A percentile compares a stretch with the other conserved stretches of the same genome.
phyloP scores from a whole-genome alignment of 2,329 filamentous ascomycete genomes.

The Trichoderma koningiopsis region DNA sequence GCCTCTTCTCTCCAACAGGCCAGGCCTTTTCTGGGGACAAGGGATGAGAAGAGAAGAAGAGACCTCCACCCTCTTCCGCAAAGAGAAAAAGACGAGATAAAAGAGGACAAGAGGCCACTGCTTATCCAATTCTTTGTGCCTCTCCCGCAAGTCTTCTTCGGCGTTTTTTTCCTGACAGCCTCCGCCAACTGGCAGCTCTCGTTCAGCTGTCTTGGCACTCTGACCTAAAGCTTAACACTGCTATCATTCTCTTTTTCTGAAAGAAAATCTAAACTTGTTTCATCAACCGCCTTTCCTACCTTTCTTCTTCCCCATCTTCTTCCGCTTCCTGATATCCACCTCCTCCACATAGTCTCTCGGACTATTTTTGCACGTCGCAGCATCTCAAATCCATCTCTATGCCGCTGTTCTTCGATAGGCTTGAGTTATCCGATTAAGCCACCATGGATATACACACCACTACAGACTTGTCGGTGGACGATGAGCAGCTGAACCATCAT shows the following conservation, averaged over 20 bases:
- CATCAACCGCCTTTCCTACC: not conserved
- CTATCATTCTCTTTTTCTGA: not conserved
- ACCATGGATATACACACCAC: not conserved
- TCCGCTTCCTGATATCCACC: not conserved
- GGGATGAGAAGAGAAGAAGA: not conserved
- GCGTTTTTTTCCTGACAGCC: not conserved
- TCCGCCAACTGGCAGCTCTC: slow-evolving; percentile 8
- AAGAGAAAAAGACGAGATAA: not conserved
- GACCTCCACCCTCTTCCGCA: not conserved
- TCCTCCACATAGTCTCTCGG: not conserved
- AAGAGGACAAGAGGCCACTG: not conserved
- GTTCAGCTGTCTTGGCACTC: not conserved
- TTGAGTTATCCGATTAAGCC: not conserved
- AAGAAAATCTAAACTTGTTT: not conserved
- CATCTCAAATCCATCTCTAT: not conserved
- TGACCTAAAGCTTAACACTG: not conserved
- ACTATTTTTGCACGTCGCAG: not conserved
- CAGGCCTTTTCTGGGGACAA: not conserved
- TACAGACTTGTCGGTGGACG: slow-evolving; percentile 1
- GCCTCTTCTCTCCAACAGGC: not conserved
- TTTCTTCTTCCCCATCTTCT: not conserved
- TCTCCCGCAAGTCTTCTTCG: not conserved
- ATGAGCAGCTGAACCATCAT: slow-evolving; percentile 38
- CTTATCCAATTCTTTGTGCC: not conserved
- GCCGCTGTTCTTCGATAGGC: not conserved